Evolutionary conservation across 1,284 basidiomycete species (phyloP).

Genomic region (Cryptococcus deneoformans): DNA sequence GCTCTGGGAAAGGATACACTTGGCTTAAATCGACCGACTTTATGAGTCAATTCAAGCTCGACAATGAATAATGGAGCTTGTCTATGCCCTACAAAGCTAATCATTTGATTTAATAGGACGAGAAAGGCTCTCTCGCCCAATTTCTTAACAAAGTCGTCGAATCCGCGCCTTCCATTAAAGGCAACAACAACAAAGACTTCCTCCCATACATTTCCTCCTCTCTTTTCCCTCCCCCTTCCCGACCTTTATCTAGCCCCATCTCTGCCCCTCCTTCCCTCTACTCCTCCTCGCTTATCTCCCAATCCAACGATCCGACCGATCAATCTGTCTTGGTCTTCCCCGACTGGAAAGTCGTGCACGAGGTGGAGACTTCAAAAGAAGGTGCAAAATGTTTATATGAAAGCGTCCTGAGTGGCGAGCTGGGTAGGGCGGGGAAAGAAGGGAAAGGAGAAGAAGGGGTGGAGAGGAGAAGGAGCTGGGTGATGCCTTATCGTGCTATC

Average conservation of each 20-base stretch:
- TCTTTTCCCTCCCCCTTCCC: conserved; percentile 26
- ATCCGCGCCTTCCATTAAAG: conserved; percentile 8
- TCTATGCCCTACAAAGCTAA: too few species aligned
- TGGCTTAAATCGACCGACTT: too few species aligned
- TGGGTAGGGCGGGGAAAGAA: conserved; percentile 40
- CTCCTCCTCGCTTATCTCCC: conserved; percentile 77
- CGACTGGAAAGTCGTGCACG: conserved; percentile 77
- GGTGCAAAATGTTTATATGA: conserved; percentile 71
- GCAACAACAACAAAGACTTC: conserved; percentile 17
- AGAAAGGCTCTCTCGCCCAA: conserved; percentile 22
- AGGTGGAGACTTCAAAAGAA: conserved; percentile 58
- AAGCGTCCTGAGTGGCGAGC: conserved; percentile 59
- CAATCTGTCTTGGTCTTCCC: conserved; percentile 79
- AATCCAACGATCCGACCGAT: conserved; percentile 62
- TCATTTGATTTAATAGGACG: conserved; percentile 9
- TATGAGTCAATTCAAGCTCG: too few species aligned
- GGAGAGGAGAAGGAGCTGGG: conserved; percentile 54
- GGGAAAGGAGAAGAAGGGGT: conserved; percentile 38
- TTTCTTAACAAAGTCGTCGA: conserved; percentile 22
- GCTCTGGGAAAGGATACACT: too few species aligned
- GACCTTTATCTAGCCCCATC: conserved; percentile 18
- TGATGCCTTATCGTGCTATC: conserved; percentile 69
- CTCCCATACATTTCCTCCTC: conserved; percentile 36
- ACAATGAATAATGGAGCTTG: too few species aligned
- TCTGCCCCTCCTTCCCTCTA: conserved; percentile 56